phyloP scores from a whole-genome alignment of 345 rosid species.

The Brassica napus region Da-Ae NC_063452.1:57734001-57734500 shows the following conservation, averaged over 20 bases:
- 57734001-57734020: neutral
- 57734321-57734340: neutral
- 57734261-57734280: neutral
- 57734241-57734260: neutral
- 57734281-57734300: neutral
- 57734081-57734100: neutral
- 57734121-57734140: constrained; percentile 20
- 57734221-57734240: neutral
- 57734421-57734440: constrained; percentile 19
- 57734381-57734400: neutral
- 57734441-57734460: neutral
- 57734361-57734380: constrained; percentile 5
- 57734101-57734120: neutral
- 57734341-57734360: neutral
- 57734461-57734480: neutral
- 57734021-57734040: neutral
- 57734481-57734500: too few species aligned
- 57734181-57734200: constrained; percentile 20
- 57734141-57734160: neutral
- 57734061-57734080: neutral
- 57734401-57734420: neutral
- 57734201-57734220: constrained; percentile 33
- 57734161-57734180: constrained; percentile 30
- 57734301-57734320: neutral
- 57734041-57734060: neutral